Evolutionary conservation across 2,329 filamentous ascomycete species (phyloP).

Genomic region (Fusarium coicis): DNA sequence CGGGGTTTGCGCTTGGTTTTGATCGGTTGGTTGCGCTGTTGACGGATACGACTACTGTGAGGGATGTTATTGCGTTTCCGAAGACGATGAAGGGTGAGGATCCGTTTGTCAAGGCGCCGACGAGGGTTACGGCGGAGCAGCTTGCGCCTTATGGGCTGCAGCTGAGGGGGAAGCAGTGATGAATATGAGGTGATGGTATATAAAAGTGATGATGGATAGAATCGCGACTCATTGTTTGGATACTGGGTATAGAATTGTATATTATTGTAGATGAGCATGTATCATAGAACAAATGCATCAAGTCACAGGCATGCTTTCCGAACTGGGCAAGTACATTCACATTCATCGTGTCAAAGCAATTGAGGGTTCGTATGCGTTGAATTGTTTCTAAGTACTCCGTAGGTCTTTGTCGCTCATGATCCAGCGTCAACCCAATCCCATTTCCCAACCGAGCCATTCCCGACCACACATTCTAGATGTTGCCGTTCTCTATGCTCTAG

Average conservation of each 20-base stretch:
- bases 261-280: slow-evolving; percentile 11
- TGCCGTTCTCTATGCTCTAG: slow-evolving; percentile 10
- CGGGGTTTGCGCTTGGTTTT: slow-evolving; percentile 92
- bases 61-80: slow-evolving; percentile 96
- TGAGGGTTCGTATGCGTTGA: neutral
- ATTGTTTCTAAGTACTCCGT: slow-evolving; percentile 13
- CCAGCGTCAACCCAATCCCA: slow-evolving; percentile 1
- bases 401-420: slow-evolving; percentile 9
- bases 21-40: slow-evolving; percentile 87
- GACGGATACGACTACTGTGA: slow-evolving; percentile 78
- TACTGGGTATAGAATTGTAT: slow-evolving; percentile 19
- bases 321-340: neutral
- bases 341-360: neutral
- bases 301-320: accelerated
- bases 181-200: neutral
- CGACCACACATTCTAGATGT: slow-evolving; percentile 12
- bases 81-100: slow-evolving; percentile 94
- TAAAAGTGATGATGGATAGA: neutral
- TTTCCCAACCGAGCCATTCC: slow-evolving; percentile 3
- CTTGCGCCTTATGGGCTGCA: slow-evolving; percentile 60
- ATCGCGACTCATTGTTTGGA: slow-evolving; percentile 5
- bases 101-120: slow-evolving; percentile 81
- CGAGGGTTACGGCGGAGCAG: slow-evolving; percentile 69
- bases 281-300: neutral
- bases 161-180: slow-evolving; percentile 17